These are phyloP conservation scores for Nakazawaea ambrosiae DNA, from an alignment of 805 yeast species.

Conservation along the genomic window DNA sequence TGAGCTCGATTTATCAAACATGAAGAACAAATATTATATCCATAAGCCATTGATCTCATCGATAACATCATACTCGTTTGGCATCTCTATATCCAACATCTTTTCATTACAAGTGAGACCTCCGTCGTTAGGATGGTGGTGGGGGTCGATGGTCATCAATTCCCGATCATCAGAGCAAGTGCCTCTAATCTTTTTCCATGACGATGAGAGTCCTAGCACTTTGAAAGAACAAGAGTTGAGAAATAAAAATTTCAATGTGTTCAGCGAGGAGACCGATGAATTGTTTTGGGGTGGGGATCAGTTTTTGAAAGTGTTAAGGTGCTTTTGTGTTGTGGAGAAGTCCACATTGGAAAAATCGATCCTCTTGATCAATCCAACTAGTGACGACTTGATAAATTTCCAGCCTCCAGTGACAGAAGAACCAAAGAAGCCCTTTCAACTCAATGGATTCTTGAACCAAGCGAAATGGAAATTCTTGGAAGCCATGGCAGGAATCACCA, in stretches of 20 bases:
- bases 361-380: constrained; percentile 71
- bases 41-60: constrained; percentile 46
- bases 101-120: constrained; percentile 79
- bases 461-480: constrained; percentile 87
- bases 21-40: constrained; percentile 24
- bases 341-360: constrained; percentile 69
- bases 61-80: constrained; percentile 61
- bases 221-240: constrained; percentile 50
- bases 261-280: constrained; percentile 41
- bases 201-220: constrained; percentile 77
- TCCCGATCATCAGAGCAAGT: constrained; percentile 58
- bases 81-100: constrained; percentile 48
- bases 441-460: constrained; percentile 47
- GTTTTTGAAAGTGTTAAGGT: constrained; percentile 49
- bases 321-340: constrained; percentile 54
- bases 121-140: constrained; percentile 87
- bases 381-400: constrained; percentile 56
- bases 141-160: constrained; percentile 76
- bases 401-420: constrained; percentile 34
- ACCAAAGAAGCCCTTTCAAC: constrained; percentile 21
- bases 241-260: constrained; percentile 68
- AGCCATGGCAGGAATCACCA: constrained; percentile 72
- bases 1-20: background rate
- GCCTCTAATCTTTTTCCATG: constrained; percentile 91
- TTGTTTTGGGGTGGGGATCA: constrained; percentile 92